Conservation (phyloP, 495 filamentous ascomycete species). For the Extremus antarcticus region DNA sequence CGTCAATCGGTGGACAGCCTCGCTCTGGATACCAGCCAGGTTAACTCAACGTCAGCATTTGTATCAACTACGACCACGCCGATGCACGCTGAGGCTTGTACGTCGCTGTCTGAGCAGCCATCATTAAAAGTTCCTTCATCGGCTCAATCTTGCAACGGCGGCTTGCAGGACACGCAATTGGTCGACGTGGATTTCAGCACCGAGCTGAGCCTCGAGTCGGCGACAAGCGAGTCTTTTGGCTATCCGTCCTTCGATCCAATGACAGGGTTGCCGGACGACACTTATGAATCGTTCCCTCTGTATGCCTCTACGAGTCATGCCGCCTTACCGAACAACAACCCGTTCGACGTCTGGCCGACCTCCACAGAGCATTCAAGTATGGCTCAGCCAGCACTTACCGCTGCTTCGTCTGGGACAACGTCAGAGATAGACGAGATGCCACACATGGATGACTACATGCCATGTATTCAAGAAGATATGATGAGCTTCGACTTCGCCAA, state of each 20-base stretch:
- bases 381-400: conserved; percentile 25
- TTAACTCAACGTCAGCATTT: conserved; percentile 9
- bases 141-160: background rate
- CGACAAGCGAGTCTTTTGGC: conserved; percentile 4
- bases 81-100: too few species aligned
- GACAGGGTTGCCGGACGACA: conserved; percentile 3
- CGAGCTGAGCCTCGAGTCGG: conserved; percentile 5
- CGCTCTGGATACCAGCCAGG: conserved; percentile 16
- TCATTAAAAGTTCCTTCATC: conserved; percentile 10
- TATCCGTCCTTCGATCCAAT: conserved; percentile 4
- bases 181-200: conserved; percentile 13
- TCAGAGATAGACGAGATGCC: conserved; percentile 28
- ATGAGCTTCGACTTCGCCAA: conserved; percentile 4
- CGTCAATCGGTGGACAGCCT: conserved; percentile 23
- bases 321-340: conserved; percentile 19
- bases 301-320: conserved; percentile 1
- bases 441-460: conserved; percentile 12
- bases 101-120: conserved; percentile 20
- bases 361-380: conserved; percentile 12
- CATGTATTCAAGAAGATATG: conserved; percentile 17
- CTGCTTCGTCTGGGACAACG: conserved; percentile 27
- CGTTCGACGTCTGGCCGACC: conserved; percentile 20
- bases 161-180: background rate
- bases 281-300: conserved; percentile 13
- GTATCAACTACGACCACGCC: conserved; percentile 5